phyloP scores from a whole-genome alignment of 2,329 filamentous ascomycete genomes.

The Penicillium digitatum region DNA sequence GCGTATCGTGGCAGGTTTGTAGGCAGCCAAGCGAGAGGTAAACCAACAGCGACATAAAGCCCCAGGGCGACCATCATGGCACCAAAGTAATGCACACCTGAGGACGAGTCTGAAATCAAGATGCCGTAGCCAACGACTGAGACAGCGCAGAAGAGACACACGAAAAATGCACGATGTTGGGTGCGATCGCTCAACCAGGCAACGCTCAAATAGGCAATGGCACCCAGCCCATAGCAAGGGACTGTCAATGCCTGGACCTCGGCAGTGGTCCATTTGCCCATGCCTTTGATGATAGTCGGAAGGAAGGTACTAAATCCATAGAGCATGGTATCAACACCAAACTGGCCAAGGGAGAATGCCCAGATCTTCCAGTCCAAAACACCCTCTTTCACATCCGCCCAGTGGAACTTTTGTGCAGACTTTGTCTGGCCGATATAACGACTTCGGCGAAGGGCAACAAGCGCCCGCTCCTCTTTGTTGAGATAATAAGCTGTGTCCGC shows the following conservation, averaged over 20 bases:
- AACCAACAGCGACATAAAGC: slow-evolving; percentile 59
- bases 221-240: slow-evolving; percentile 71
- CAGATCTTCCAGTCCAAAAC: slow-evolving; percentile 74
- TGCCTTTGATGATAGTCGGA: slow-evolving; percentile 70
- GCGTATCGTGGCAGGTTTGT: slow-evolving; percentile 71
- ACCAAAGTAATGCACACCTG: slow-evolving; percentile 68
- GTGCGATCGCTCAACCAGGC: slow-evolving; percentile 65
- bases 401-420: slow-evolving; percentile 53
- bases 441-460: slow-evolving; percentile 52
- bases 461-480: slow-evolving; percentile 54
- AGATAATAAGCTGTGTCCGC: slow-evolving; percentile 63
- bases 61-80: slow-evolving; percentile 74
- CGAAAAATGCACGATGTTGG: slow-evolving; percentile 63
- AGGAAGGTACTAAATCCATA: slow-evolving; percentile 76
- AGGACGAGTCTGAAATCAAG: slow-evolving; percentile 57
- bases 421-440: slow-evolving; percentile 50
- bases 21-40: slow-evolving; percentile 56
- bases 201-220: slow-evolving; percentile 62
- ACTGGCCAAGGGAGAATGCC: slow-evolving; percentile 65
- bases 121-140: slow-evolving; percentile 67
- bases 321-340: slow-evolving; percentile 70
- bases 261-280: slow-evolving; percentile 60
- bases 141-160: slow-evolving; percentile 58
- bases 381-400: slow-evolving; percentile 61
- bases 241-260: slow-evolving; percentile 73